Percentiles rank a stretch among this genome's conserved stretches.
Evolutionary conservation across 2,329 filamentous ascomycete species (phyloP).

Genomic region (Colletotrichum caudatum): DNA sequence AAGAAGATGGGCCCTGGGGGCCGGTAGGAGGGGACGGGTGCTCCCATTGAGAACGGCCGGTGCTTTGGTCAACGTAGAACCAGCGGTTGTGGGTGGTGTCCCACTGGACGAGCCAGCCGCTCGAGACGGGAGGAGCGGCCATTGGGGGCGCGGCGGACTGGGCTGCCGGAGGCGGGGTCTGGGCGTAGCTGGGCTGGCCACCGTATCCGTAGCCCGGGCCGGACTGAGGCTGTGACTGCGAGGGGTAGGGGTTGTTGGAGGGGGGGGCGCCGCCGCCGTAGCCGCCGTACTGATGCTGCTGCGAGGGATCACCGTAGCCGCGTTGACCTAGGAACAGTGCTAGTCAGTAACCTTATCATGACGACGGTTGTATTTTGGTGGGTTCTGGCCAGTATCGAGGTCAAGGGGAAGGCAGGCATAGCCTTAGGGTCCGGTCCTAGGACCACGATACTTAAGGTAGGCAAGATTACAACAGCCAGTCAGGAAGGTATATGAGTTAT

Average conservation of each 20-base stretch:
- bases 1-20: constrained; percentile 30
- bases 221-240: constrained; percentile 41
- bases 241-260: constrained; percentile 40
- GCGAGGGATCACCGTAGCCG: constrained; percentile 40
- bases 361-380: constrained; percentile 27
- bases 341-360: constrained; percentile 39
- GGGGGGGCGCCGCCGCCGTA: constrained; percentile 37
- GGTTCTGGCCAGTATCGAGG: constrained; percentile 9
- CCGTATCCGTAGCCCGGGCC: constrained; percentile 31
- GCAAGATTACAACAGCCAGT: not conserved
- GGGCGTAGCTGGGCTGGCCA: constrained; percentile 39
- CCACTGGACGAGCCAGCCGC: constrained; percentile 73
- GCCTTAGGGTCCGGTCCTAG: not conserved
- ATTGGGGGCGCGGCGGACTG: constrained; percentile 51
- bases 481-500: constrained; percentile 11
- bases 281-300: constrained; percentile 40
- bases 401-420: not conserved
- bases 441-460: not conserved
- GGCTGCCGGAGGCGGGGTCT: constrained; percentile 42
- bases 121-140: constrained; percentile 55
- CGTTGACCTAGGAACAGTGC: constrained; percentile 32
- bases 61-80: constrained; percentile 73
- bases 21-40: constrained; percentile 54
- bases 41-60: constrained; percentile 74
- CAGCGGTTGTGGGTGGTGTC: constrained; percentile 71